Base-by-base conservation (phyloP, 2,329 filamentous ascomycete genomes). In the Fusarium sp. region DNA sequence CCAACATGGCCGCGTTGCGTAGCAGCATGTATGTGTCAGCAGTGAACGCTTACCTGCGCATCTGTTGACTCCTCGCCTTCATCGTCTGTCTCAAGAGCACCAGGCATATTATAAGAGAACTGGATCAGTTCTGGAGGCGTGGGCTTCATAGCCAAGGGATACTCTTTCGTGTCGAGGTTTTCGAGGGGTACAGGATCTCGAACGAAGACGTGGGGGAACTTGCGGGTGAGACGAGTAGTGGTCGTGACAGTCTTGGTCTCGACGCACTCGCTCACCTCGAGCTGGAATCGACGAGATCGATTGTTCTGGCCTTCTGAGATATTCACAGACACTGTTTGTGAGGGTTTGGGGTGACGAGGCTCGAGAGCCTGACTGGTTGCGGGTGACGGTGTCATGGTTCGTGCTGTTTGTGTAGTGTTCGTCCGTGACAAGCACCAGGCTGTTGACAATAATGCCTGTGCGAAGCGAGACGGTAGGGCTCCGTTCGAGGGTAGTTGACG, bases 151-250 rank as follows among this genome's bases (percentile, higher is more conserved):
- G 95, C 95, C 30, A 99, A 84, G 41, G 96, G 96, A 78, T 97
- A 99, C 74, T 96, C 89, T 78, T 97, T 97, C 16, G 91, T 86
- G 79, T 98, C 94, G 61, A 97, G 88, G 56, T 90, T 86, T 62
- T 87, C 84, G 34, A 94, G 85, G 53, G 89, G 88, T 55, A 88
- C 88, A 25, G 93, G 91, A 62, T 92, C 88, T 70, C 89, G 90
- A 71, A 97, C 89, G 58, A 93, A 85, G 61, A 98, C 84, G n/a
- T 93, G 93, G 48, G 95, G 94, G 71, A 96, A 97, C 80, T 80
- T 93, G 85, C 79, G 90, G 70, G 93, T 93, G 3, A 94, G 97
- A 1, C 93, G 97, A 1, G 94, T 98, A 0, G 94, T 98, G 1
- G 95, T 98, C 3, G 94, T 97, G 67, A 97, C 89, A 13, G 88